Evolutionary conservation across 371 early-diverging fungal species (phyloP).

Genomic region (Modicella reniformis): DNA sequence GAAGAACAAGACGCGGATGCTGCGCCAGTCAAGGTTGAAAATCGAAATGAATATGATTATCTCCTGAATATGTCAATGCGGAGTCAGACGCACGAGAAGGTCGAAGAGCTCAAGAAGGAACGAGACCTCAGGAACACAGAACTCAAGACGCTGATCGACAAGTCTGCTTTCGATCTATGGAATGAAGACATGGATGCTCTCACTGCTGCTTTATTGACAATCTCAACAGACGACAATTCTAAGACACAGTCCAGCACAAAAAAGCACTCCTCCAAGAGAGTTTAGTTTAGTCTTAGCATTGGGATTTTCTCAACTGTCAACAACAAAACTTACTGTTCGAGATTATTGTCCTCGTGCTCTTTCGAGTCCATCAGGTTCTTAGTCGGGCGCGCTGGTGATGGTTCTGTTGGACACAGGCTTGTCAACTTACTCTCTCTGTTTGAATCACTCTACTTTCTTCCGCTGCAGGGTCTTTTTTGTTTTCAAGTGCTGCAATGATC

Average conservation of each 20-base stretch:
- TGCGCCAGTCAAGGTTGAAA: slow-evolving; percentile 55
- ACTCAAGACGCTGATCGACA: slow-evolving; percentile 74
- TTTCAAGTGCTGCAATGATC: no score
- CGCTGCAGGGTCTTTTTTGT: no score
- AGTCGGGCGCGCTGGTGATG: slow-evolving; percentile 38
- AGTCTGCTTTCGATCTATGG: slow-evolving; percentile 91
- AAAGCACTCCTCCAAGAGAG: no score
- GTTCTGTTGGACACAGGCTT: slow-evolving; percentile 30
- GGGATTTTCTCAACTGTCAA: no score
- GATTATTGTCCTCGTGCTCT: slow-evolving; percentile 48
- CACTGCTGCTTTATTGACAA: slow-evolving; percentile 66
- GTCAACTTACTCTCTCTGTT: slow-evolving; percentile 33
- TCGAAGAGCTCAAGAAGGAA: slow-evolving; percentile 84
- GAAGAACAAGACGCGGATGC: slow-evolving; percentile 61
- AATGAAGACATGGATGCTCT: slow-evolving; percentile 86
- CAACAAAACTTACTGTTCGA: no score
- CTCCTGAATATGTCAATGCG: slow-evolving; percentile 94
- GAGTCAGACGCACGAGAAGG: slow-evolving; percentile 92
- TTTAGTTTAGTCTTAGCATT: no score
- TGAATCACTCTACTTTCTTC: slow-evolving; percentile 55
- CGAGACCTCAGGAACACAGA: slow-evolving; percentile 75
- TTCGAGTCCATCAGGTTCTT: slow-evolving; percentile 36
- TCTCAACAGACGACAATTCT: background rate
- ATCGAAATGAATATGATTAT: slow-evolving; percentile 87
- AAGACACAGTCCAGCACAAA: no score